phyloP scores from a whole-genome alignment of 78 protist genomes.

The Cavenderia fasciculata region DNA sequence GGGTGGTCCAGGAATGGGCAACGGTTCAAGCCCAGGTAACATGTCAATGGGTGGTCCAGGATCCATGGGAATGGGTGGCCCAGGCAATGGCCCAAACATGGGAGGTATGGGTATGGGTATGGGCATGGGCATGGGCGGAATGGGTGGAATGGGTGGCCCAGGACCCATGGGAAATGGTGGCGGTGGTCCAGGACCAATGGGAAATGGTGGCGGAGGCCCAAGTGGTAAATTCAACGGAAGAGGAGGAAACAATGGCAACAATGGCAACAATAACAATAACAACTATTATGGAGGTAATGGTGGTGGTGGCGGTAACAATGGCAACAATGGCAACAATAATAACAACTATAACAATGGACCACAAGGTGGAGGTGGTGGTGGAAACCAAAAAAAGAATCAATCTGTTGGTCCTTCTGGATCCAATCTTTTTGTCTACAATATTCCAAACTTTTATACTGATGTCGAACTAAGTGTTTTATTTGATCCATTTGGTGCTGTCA shows the following conservation, averaged over 20 bases:
- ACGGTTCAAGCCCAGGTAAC: too few relatives aligned
- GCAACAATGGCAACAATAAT: background rate
- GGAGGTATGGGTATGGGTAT: too few relatives aligned
- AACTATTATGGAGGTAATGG: background rate
- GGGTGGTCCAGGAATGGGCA: too few relatives aligned
- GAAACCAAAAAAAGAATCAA: constrained; percentile 14
- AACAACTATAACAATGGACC: background rate
- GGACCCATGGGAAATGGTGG: background rate
- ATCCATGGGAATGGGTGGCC: too few relatives aligned
- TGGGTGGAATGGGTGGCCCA: background rate
- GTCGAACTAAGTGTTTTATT: constrained; percentile 68
- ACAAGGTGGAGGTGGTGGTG: background rate
- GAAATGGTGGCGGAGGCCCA: constrained; percentile 7
- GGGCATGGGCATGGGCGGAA: constrained; percentile 2
- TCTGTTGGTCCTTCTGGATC: constrained; percentile 86
- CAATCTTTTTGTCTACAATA: constrained; percentile 85
- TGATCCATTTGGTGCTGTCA: constrained; percentile 80
- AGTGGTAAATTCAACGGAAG: constrained; percentile 8
- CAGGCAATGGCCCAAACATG: too few relatives aligned
- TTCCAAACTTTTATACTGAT: constrained; percentile 84
- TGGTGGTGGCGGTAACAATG: background rate
- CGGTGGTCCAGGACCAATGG: too few relatives aligned
- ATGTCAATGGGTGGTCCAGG: too few relatives aligned
- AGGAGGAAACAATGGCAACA: constrained; percentile 19
- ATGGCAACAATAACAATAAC: background rate